These are phyloP conservation scores for Metschnikowia kunwiensis DNA, from an alignment of 805 yeast genomes.

Conservation along the genomic window DNA sequence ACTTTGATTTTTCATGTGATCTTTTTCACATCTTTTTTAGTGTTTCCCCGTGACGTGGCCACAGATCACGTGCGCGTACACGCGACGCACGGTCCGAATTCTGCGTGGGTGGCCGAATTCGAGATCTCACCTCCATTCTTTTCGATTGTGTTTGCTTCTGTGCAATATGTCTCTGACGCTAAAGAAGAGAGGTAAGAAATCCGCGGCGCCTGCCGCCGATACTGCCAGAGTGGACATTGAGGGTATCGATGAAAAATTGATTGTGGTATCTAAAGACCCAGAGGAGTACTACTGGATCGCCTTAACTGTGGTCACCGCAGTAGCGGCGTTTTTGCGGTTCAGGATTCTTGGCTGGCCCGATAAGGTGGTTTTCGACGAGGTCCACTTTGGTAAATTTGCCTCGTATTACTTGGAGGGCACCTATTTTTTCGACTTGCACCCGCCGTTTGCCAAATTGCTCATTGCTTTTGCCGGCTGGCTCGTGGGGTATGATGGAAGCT, in stretches of 20 bases:
- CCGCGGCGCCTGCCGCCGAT: conserved; percentile 4
- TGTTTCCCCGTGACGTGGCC: neutral
- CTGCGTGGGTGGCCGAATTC: no score
- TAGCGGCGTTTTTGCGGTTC: conserved; percentile 56
- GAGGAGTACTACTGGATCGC: conserved; percentile 33
- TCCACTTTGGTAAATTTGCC: conserved; percentile 83
- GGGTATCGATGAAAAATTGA: neutral
- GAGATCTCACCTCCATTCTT: no score
- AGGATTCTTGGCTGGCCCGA: conserved; percentile 59
- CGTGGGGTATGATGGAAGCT: conserved; percentile 86
- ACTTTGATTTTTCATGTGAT: no score
- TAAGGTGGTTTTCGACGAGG: conserved; percentile 84
- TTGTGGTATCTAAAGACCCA: conserved; percentile 21
- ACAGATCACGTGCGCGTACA: no score
- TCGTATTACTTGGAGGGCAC: conserved; percentile 84
- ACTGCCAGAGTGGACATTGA: conserved; percentile 8
- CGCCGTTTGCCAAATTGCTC: conserved; percentile 93
- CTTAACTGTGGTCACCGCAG: conserved; percentile 35
- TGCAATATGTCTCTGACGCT: conserved; percentile 27
- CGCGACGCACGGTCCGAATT: no score
- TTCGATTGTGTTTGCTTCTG: no score
- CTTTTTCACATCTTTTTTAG: no score
- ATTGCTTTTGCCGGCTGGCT: conserved; percentile 89
- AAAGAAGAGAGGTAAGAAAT: conserved; percentile 29
- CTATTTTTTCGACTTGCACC: conserved; percentile 94